phyloP scores from a whole-genome alignment of 2,329 filamentous ascomycete genomes.

The Ophiosphaerella narmari region DNA sequence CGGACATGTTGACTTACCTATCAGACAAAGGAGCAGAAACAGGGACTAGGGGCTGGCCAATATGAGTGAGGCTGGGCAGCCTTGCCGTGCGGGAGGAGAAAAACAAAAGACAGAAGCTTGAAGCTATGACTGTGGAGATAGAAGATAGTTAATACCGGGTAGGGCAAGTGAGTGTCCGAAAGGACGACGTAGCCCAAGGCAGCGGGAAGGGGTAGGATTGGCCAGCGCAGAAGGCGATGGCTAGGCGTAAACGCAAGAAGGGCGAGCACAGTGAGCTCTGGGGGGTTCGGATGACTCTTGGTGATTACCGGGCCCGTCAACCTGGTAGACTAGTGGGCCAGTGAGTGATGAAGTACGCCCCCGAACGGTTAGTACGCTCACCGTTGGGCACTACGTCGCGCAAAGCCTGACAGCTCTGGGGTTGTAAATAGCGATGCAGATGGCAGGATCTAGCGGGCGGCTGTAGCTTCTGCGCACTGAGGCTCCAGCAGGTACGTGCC shows the following conservation, averaged over 20 bases:
- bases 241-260: slow-evolving; percentile 36
- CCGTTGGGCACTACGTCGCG: slow-evolving; percentile 42
- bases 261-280: slow-evolving; percentile 30
- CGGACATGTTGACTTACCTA: slow-evolving; percentile 41
- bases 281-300: slow-evolving; percentile 35
- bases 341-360: slow-evolving; percentile 36
- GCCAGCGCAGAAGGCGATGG: slow-evolving; percentile 22
- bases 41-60: slow-evolving; percentile 33
- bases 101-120: slow-evolving; percentile 24
- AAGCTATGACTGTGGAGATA: slow-evolving; percentile 39
- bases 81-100: slow-evolving; percentile 25
- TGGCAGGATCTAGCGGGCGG: slow-evolving; percentile 23
- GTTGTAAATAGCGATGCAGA: slow-evolving; percentile 23
- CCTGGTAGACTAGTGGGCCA: slow-evolving; percentile 39
- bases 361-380: slow-evolving; percentile 31
- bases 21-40: slow-evolving; percentile 43
- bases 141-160: slow-evolving; percentile 29
- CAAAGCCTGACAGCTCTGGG: slow-evolving; percentile 36
- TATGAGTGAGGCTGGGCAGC: slow-evolving; percentile 31
- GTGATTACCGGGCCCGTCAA: slow-evolving; percentile 41
- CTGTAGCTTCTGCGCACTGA: slow-evolving; percentile 29
- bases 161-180: slow-evolving; percentile 18
- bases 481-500: slow-evolving; percentile 31
- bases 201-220: slow-evolving; percentile 34
- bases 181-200: slow-evolving; percentile 27